Evolutionary conservation across 768 basidiomycete genomes (phyloP).

Genomic region (Xerocomellus dryophilus): DNA sequence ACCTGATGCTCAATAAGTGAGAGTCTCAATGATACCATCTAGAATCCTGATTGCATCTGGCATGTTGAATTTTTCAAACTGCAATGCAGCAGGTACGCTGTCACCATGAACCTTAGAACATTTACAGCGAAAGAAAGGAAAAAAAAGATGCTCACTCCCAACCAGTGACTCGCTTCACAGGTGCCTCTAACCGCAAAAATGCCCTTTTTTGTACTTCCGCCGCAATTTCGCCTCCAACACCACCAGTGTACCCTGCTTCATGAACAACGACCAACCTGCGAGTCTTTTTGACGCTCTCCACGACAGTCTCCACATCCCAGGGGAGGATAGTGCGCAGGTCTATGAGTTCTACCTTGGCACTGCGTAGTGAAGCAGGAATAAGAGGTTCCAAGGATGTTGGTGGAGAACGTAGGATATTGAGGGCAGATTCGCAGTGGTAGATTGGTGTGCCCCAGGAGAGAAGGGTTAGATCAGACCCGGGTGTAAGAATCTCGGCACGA

Average conservation of each 20-base stretch:
- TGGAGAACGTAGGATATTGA: conserved; percentile 69
- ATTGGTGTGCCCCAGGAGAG: conserved; percentile 93
- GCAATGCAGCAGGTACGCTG: conserved; percentile 79
- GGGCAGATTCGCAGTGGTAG: conserved; percentile 83
- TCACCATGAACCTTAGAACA: conserved; percentile 1
- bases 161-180: conserved; percentile 80
- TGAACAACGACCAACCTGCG: conserved; percentile 87
- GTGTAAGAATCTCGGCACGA: conserved; percentile 69
- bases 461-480: conserved; percentile 83
- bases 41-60: conserved; percentile 83
- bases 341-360: conserved; percentile 80
- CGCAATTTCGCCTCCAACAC: conserved; percentile 90
- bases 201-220: conserved; percentile 86
- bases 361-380: conserved; percentile 62
- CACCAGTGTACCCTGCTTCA: conserved; percentile 84
- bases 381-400: conserved; percentile 58
- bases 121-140: not conserved
- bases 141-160: conserved; percentile 78
- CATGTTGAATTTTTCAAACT: conserved; percentile 90
- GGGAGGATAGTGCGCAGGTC: conserved; percentile 88
- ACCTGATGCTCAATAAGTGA: conserved; percentile 51
- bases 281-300: conserved; percentile 81
- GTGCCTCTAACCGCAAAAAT: conserved; percentile 85
- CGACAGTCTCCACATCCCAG: conserved; percentile 80
- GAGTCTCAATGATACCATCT: conserved; percentile 80